Base-by-base conservation (phyloP, 306 rosid species). In the Rosa persica region DNA sequence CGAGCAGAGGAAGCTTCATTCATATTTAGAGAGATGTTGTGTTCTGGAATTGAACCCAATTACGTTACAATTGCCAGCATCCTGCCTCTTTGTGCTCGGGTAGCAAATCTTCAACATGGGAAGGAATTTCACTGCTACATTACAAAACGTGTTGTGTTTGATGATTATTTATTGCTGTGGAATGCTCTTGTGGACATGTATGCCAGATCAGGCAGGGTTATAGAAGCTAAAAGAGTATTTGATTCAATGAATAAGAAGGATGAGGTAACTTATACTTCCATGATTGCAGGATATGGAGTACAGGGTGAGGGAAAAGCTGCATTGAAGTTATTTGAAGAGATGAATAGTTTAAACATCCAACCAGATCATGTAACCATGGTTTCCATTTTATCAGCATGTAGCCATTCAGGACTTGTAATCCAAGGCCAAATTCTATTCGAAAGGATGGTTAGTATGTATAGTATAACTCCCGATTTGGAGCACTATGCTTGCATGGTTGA, bases 111-210 rank as follows among this genome's bases (percentile, higher is more conserved):
- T 66, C 93, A 91, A 76, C 97, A 91, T 27, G 98, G 98, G 43
- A 92, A 87, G 76, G 98, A 92, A 83, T 92, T 92, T 75, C 98
- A 95, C 80, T 88, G 97, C 83, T 92, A 89, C 82, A 89, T 95
- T 62, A 73, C 79, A 55, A 95, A 91, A 78, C 86, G 72, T 43
- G 83, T 79, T 73, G 87, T 79, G 79, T 87, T 92, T 38, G 64
- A 58, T 70, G 86, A 86, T 62, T 57, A 80, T 66, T 83, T 95
- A 36, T 72, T 89, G 17, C 76, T 91, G 82, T 84, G 96, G 98
- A 95, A 95, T 85, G 85, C 93, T 58, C 89, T 92, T 39, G 88
- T 95, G 65, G 97, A 91, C 77, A 92, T 95, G 98, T 95, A 95
- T 82, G 87, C 96, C 46, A 88, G 93, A 84, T 92, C 98, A 2